Evolutionary conservation across 352 stramenopile genomes (phyloP).

Genomic region (Phytophthora tubulina): DNA sequence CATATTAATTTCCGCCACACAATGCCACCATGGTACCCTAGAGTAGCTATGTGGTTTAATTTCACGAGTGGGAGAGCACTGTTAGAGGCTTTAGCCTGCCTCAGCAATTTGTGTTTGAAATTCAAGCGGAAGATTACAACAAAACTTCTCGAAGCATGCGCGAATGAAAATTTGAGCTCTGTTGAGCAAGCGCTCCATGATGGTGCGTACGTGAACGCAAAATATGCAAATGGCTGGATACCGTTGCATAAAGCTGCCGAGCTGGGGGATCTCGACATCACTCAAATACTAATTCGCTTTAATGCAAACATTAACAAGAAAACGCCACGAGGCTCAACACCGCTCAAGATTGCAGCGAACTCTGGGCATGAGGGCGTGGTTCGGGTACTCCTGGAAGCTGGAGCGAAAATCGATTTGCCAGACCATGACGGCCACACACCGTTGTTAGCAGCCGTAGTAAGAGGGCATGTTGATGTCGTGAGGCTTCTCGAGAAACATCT

Average conservation of each 20-base stretch:
- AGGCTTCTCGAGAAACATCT: slow-evolving; percentile 20
- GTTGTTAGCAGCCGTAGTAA: slow-evolving; percentile 4
- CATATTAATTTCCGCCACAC: too few relatives aligned
- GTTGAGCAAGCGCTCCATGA: slow-evolving; percentile 17
- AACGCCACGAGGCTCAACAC: slow-evolving; percentile 16
- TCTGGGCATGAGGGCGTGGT: slow-evolving; percentile 3
- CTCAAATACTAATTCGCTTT: slow-evolving; percentile 1
- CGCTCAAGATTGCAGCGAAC: slow-evolving; percentile 16
- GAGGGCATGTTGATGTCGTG: slow-evolving; percentile 6
- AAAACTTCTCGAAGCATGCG: slow-evolving; percentile 11
- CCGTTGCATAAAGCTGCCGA: slow-evolving; percentile 2
- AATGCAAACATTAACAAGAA: slow-evolving; percentile 15
- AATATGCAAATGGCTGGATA: slow-evolving; percentile 11
- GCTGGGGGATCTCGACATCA: slow-evolving; percentile 7
- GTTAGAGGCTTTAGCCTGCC: too few relatives aligned
- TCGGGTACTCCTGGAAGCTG: slow-evolving; percentile 4
- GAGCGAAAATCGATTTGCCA: slow-evolving; percentile 3
- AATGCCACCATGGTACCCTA: too few relatives aligned
- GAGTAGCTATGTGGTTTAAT: too few relatives aligned
- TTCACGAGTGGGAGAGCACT: too few relatives aligned
- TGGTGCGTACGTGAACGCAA: background rate
- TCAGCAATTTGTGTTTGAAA: too few relatives aligned
- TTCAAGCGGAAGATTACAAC: background rate
- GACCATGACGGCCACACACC: slow-evolving; percentile 17
- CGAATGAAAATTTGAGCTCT: background rate